Base-by-base conservation (phyloP, 305 asterid genomes). In the Withania somnifera region DNA sequence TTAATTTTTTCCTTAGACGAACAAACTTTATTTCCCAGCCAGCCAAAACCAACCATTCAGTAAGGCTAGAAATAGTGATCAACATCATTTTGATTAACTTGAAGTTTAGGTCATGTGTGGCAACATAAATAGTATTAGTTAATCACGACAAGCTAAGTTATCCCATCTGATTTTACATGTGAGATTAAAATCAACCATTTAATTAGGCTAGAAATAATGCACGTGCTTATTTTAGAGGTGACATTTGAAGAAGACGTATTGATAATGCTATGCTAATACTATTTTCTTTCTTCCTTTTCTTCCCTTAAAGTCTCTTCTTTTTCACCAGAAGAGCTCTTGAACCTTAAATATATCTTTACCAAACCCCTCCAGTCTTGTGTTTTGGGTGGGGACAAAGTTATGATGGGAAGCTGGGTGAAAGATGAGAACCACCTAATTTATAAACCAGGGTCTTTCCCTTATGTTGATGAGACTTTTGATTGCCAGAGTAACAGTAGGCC, bases 401-500 rank as follows among this genome's bases (percentile, higher is more conserved):
- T 86, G 93, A 93, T 89, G 68, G 98, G 98, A 34, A 91, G 11
- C 38, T 96, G 99, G 98, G 95, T 90, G 86, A 93, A 83, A 85
- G 99, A 92, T 88, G 98, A 93, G 56, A 88, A 57, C 2, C 91
- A 90, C 82, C 98, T 98, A 22, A 86, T 92, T 60, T 96, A 92
- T 83, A 80, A 36, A 92, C n/a, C n/a, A n/a, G n/a, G n/a, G n/a
- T n/a, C n/a, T n/a, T n/a, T n/a, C n/a, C n/a, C n/a, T n/a, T n/a
- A n/a, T 58, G 98, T 96, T 10, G 98, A 96, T 68, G 99, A 92
- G 47, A 98, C 87, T 80, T 96, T 88, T 82, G 95, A 93, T 86
- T 96, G 99, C 50, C 97, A 91, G 87, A 83, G 82, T 64, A 94
- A 96, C 66, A 97, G 98, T 50, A 92, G 98, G 90, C 94, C 92